phyloP scores from a whole-genome alignment of 2,329 filamentous ascomycete species.

The Hortaea werneckii region DNA sequence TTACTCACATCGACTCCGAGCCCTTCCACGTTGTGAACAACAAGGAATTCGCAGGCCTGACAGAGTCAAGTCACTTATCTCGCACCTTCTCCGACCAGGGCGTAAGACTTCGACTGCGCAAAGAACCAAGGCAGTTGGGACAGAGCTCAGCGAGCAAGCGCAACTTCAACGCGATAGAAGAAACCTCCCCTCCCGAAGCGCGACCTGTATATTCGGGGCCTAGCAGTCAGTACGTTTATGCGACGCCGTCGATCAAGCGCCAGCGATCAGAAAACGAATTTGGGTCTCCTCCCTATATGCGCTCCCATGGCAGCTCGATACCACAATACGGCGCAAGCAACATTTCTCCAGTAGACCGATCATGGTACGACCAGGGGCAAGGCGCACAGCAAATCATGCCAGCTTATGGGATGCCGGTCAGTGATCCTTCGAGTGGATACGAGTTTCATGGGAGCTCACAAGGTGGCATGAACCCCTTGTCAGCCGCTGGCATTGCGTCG shows the following conservation, averaged over 20 bases:
- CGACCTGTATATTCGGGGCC: not conserved
- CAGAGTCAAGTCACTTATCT: constrained; percentile 71
- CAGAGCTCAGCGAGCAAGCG: constrained; percentile 1
- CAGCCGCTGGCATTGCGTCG: not conserved
- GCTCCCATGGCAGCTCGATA: not conserved
- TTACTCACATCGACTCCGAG: constrained; percentile 50
- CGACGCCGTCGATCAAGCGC: not conserved
- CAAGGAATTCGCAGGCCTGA: constrained; percentile 69
- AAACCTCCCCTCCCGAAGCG: not conserved
- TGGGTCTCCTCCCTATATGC: not conserved
- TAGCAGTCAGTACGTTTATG: not conserved
- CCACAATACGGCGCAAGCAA: not conserved
- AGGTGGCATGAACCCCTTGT: not conserved
- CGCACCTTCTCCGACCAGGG: constrained; percentile 80
- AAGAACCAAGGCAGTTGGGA: constrained; percentile 53
- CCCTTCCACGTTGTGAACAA: constrained; percentile 49
- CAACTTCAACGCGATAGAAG: not conserved
- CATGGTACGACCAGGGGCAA: not conserved
- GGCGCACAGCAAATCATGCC: not conserved
- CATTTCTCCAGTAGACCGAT: not conserved
- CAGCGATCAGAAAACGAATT: not conserved
- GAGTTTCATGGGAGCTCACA: not conserved
- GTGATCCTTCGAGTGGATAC: not conserved
- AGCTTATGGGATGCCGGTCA: not conserved
- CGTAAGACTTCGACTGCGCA: constrained; percentile 69